Conservation (phyloP, 176 grass and related monocot species). For the Chloris gayana region DNA sequence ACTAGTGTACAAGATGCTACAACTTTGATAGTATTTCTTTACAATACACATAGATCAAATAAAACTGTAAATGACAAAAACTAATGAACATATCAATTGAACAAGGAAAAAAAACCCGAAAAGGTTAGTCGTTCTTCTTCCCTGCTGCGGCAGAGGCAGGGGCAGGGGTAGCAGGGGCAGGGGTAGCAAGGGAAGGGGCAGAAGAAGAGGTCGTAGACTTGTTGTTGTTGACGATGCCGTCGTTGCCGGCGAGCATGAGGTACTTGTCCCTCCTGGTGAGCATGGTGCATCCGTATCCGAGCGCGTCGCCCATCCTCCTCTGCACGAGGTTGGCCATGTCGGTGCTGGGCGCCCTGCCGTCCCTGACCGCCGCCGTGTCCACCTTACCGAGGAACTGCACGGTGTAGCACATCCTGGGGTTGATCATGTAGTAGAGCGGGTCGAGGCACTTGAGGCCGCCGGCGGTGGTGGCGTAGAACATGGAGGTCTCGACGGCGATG, state of each 20-base stretch:
- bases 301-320: slow-evolving; percentile 53
- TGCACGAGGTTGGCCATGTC: slow-evolving; percentile 71
- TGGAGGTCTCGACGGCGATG: slow-evolving; percentile 50
- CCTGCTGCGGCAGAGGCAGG: too few species aligned
- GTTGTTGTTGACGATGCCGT: slow-evolving; percentile 44
- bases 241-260: slow-evolving; percentile 75
- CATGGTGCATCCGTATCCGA: slow-evolving; percentile 66
- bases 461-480: slow-evolving; percentile 80
- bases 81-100: not conserved
- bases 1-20: too few species aligned
- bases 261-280: slow-evolving; percentile 89
- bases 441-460: slow-evolving; percentile 71
- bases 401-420: slow-evolving; percentile 58
- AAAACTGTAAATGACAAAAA: too few species aligned
- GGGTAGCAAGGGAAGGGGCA: not conserved
- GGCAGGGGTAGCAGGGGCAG: too few species aligned
- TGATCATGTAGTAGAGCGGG: slow-evolving; percentile 63
- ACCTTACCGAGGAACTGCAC: slow-evolving; percentile 59
- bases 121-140: too few species aligned
- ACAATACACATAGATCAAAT: not conserved
- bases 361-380: slow-evolving; percentile 19
- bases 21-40: too few species aligned
- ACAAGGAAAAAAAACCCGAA: not conserved
- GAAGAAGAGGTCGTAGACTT: not conserved
- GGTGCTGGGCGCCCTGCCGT: slow-evolving; percentile 4